phyloP scores from a whole-genome alignment of 768 basidiomycete species.

The Cyclocybe cylindracea region DNA sequence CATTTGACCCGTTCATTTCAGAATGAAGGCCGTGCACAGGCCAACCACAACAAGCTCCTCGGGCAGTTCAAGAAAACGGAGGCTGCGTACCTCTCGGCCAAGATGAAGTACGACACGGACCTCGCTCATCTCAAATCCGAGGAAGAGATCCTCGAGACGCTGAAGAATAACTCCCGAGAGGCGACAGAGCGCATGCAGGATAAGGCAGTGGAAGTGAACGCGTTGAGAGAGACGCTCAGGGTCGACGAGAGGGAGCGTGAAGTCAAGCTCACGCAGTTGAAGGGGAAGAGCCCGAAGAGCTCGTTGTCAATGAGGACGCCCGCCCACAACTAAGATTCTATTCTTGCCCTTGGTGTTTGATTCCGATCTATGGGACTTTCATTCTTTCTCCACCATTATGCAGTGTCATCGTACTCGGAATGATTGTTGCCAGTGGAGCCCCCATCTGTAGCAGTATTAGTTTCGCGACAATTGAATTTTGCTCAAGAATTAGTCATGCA shows the following conservation, averaged over 20 bases:
- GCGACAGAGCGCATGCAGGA: conserved; percentile 64
- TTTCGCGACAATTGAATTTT: too few relatives aligned
- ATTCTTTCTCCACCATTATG: too few relatives aligned
- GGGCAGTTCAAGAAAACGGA: conserved; percentile 64
- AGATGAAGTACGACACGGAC: conserved; percentile 56
- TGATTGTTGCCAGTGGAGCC: too few relatives aligned
- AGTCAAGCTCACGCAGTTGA: conserved; percentile 46
- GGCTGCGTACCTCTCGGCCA: conserved; percentile 59
- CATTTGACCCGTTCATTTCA: conserved; percentile 15
- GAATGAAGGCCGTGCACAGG: conserved; percentile 62
- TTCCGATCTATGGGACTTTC: too few relatives aligned
- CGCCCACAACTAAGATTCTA: too few relatives aligned
- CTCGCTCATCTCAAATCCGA: conserved; percentile 47
- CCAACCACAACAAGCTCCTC: conserved; percentile 53
- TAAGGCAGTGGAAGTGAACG: conserved; percentile 75
- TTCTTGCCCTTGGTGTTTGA: too few relatives aligned
- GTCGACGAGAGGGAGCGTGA: conserved; percentile 73
- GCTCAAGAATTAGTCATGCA: too few relatives aligned
- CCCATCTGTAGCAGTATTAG: too few relatives aligned
- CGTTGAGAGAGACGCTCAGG: conserved; percentile 60
- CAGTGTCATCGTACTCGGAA: too few relatives aligned
- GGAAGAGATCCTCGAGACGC: conserved; percentile 48
- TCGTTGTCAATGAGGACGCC: background rate
- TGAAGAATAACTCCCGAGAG: conserved; percentile 54
- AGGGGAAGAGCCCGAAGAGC: conserved; percentile 15